Evolutionary conservation across 192 early-diverging fungal species (phyloP).

Genomic region (Ambispora gerdemannii): DNA sequence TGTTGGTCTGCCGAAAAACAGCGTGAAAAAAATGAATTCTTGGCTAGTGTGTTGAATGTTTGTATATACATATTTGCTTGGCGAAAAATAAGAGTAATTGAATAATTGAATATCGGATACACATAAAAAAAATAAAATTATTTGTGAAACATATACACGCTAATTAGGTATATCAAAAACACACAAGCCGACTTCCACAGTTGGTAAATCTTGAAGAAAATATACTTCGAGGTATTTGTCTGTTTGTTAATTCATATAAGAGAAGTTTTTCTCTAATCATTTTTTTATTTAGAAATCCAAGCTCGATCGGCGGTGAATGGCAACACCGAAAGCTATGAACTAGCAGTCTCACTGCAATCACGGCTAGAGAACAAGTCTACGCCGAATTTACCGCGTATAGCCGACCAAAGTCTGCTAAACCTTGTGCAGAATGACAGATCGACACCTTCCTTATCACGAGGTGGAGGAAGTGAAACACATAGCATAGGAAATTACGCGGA

Average conservation of each 20-base stretch:
- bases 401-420: background rate
- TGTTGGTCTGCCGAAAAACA: constrained; percentile 48
- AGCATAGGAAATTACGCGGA: constrained; percentile 11
- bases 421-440: constrained; percentile 15
- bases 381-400: background rate
- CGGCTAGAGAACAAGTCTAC: constrained; percentile 11
- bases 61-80: no score
- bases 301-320: background rate
- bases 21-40: constrained; percentile 49
- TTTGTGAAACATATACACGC: no score
- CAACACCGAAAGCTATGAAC: background rate
- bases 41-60: constrained; percentile 45
- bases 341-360: constrained; percentile 8
- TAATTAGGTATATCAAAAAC: constrained; percentile 43
- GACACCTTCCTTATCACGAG: background rate
- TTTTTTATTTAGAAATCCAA: no score
- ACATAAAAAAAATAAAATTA: no score
- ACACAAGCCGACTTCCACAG: constrained; percentile 44
- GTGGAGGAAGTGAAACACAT: background rate
- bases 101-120: no score
- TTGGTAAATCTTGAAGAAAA: constrained; percentile 52
- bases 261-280: no score
- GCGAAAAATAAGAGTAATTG: no score
- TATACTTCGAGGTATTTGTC: background rate
- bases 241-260: no score